A percentile compares a stretch with the other conserved stretches of the same genome.
phyloP scores from a whole-genome alignment of 176 grass and related monocot genomes.

The Tillandsia leiboldiana region DNA sequence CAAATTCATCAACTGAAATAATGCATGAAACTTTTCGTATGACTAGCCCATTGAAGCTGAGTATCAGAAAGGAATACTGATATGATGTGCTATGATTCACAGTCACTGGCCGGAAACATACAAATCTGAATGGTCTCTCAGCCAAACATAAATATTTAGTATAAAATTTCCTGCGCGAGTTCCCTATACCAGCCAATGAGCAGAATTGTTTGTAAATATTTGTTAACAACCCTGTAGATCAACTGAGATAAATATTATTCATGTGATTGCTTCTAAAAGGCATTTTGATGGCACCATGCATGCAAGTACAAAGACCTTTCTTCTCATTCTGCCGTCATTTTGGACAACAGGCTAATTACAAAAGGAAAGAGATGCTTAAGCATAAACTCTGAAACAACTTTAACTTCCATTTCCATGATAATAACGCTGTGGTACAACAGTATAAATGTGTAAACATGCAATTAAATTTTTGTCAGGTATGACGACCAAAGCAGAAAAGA shows the following conservation, averaged over 20 bases:
- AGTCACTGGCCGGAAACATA: conserved; percentile 7
- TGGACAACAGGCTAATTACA: background rate
- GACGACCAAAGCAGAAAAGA: background rate
- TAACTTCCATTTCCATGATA: background rate
- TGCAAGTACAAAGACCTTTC: background rate
- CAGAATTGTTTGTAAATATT: background rate
- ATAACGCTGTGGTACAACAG: background rate
- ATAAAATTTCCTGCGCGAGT: background rate
- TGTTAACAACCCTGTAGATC: background rate
- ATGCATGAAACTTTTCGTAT: too few species aligned
- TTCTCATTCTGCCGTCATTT: background rate
- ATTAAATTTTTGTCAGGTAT: background rate
- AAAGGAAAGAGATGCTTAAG: background rate
- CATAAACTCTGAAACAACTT: background rate
- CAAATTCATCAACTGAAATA: too few species aligned
- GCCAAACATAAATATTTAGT: background rate
- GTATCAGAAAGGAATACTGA: too few species aligned
- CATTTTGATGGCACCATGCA: background rate
- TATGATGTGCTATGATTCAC: background rate
- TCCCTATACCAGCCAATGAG: background rate
- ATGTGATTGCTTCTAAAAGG: background rate
- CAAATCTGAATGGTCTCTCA: background rate
- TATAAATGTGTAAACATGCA: background rate
- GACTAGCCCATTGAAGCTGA: too few species aligned
- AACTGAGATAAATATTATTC: background rate